Evolutionary conservation across 2,329 filamentous ascomycete genomes (phyloP), one percentile per base, ranked within the genome.

Genomic region (Cordyceps militaris): DNA sequence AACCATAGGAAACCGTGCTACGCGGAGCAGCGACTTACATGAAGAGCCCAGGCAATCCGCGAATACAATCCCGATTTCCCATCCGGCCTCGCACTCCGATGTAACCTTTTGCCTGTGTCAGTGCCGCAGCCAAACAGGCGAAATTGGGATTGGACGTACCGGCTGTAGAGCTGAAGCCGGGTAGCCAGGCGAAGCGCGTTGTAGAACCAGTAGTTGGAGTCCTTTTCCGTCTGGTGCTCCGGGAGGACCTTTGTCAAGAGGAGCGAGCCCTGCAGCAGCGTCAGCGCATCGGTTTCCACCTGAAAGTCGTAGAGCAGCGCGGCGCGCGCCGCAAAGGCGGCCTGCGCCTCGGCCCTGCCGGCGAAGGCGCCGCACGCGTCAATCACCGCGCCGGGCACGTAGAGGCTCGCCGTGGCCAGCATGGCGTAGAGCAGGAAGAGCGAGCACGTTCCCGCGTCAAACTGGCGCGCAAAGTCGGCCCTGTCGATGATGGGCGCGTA

Each of bases 141-240:
- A 32, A 11, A 11, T 32, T 19, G n/a, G 21, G 9, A 1, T 14
- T 36, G 26, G 14, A 36, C 55, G 8, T 44, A 51, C 55, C n/a
- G 47, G 55, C 34, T 57, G 38, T 49, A 49, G 16, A 57, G 21
- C n/a, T 50, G 36, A 34, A 57, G 24, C 26, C 51, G 51, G 24
- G 36, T 51, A 6, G 55, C 55, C 1, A 57, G 46, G 14, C 55
- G 55, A 3, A 57, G 44, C 8, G 34, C 55, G 4, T 49, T 57
- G 23, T 57, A 49, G 11, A 50, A 51, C 55, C 55, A 57, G 47
- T 57, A 57, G n/a, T 49, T 49, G 13, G 19, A 51, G n/a, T 57
- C 55, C 5, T 49, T 48, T 19, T 57, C 55, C 1, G 23, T 44
- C 6, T 34, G 46, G 3, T 57, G 32, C n/a, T 57, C 55, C 3